Evolutionary conservation across 805 yeast species (phyloP).

Genomic region (Wickerhamiella sergipiensis): DNA sequence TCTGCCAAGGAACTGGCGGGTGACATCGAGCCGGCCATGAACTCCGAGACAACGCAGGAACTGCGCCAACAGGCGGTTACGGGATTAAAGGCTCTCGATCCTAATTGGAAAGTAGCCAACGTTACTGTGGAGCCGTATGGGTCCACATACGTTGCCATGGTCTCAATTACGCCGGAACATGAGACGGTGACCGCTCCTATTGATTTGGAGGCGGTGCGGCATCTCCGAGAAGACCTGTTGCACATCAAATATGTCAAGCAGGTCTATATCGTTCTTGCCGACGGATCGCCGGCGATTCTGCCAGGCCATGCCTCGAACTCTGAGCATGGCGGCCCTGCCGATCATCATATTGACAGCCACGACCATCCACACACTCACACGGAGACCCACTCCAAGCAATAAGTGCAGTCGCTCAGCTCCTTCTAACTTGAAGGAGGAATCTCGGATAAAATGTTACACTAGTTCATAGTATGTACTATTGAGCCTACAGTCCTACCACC

Average conservation of each 20-base stretch:
- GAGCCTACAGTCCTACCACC: too few species aligned
- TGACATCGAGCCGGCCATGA: constrained; percentile 22
- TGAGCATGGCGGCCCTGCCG: too few species aligned
- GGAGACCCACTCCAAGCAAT: too few species aligned
- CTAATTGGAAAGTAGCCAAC: constrained; percentile 8
- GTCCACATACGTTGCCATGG: constrained; percentile 16
- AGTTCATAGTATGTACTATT: too few species aligned
- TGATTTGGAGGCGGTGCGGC: constrained; percentile 4
- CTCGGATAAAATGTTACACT: too few species aligned
- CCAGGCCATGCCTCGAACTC: too few species aligned
- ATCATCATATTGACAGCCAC: too few species aligned
- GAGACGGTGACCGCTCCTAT: background rate
- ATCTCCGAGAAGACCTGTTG: constrained; percentile 9
- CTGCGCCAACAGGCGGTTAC: constrained; percentile 7
- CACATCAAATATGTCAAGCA: constrained; percentile 14
- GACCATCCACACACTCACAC: too few species aligned
- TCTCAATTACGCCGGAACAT: constrained; percentile 4
- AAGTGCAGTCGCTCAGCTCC: too few species aligned
- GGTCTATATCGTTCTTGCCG: constrained; percentile 12
- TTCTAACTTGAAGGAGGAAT: too few species aligned
- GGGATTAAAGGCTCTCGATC: constrained; percentile 6
- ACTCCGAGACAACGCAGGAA: constrained; percentile 10
- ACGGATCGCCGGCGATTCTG: too few species aligned
- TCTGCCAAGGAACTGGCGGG: constrained; percentile 72
- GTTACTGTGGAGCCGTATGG: constrained; percentile 17